A percentile compares a stretch with the other conserved stretches of the same genome.
These are phyloP conservation scores for Pichia sp. DNA, from an alignment of 1,139 yeast genomes.

Conservation along the genomic window DNA sequence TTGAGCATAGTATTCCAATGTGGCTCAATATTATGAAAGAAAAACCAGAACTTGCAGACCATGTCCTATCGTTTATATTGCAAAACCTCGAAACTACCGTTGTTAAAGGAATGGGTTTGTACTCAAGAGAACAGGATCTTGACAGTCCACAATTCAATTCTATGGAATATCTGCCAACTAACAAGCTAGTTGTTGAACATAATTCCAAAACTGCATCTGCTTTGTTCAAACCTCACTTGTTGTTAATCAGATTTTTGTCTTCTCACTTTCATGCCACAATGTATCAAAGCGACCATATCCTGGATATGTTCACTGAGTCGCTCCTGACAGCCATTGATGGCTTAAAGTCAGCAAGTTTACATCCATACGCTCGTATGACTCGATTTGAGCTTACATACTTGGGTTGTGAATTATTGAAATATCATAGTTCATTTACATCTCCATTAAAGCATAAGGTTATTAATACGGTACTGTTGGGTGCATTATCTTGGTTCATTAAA, in stretches of 20 bases:
- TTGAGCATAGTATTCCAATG: conserved; percentile 64
- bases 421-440: conserved; percentile 48
- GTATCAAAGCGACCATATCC: conserved; percentile 66
- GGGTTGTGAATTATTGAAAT: conserved; percentile 59
- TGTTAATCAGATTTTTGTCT: conserved; percentile 61
- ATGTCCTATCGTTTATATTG: conserved; percentile 66
- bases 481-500: conserved; percentile 73
- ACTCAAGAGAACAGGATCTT: conserved; percentile 56
- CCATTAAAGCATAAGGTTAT: conserved; percentile 45
- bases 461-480: conserved; percentile 56
- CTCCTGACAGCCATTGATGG: conserved; percentile 56
- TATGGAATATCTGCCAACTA: conserved; percentile 91
- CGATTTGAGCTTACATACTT: conserved; percentile 73
- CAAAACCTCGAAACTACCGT: conserved; percentile 67
- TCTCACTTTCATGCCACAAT: conserved; percentile 82
- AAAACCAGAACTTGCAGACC: conserved; percentile 51
- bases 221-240: conserved; percentile 68
- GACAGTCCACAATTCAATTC: conserved; percentile 56
- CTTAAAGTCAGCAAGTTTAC: conserved; percentile 60
- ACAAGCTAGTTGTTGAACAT: conserved; percentile 55
- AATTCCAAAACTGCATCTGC: conserved; percentile 46
- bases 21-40: conserved; percentile 84
- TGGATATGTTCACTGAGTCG: conserved; percentile 65
- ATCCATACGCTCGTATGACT: conserved; percentile 72
- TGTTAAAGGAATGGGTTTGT: conserved; percentile 59